Percentiles rank a stretch among this genome's conserved stretches.
Conservation (phyloP, 2,329 filamentous ascomycete genomes). For the Incumbomyces lentus region DNA sequence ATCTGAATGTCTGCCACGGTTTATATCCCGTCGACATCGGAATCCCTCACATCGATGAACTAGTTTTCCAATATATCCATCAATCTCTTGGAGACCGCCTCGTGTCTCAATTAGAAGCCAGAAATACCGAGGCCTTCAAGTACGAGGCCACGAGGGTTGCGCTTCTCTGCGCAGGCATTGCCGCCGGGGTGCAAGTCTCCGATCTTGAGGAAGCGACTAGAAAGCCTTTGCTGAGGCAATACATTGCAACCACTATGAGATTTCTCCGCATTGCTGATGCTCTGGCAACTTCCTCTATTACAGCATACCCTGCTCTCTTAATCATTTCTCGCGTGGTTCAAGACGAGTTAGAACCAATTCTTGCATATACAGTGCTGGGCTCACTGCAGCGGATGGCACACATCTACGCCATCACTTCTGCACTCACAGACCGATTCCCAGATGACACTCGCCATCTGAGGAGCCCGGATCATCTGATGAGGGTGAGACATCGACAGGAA, state of each 20-base stretch:
- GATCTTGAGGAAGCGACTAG: conserved; percentile 2
- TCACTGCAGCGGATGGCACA: conserved; percentile 3
- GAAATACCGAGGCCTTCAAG: conserved; percentile 1
- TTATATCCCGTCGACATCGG: conserved; percentile 4
- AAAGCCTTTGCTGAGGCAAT: conserved; percentile 1
- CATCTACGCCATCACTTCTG: neutral
- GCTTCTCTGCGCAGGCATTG: conserved; percentile 1
- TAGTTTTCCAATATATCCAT: conserved; percentile 4
- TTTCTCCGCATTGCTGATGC: conserved; percentile 5
- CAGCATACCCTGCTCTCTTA: neutral
- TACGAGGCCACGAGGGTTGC: neutral
- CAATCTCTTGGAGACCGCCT: conserved; percentile 1
- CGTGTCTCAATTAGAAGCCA: neutral
- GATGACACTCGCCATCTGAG: conserved; percentile 2
- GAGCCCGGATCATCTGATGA: neutral
- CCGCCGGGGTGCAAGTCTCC: conserved; percentile 2
- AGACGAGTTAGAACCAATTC: conserved; percentile 4
- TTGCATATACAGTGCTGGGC: conserved; percentile 1
- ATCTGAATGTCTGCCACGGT: neutral
- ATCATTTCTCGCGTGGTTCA: conserved; percentile 5
- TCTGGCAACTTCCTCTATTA: neutral
- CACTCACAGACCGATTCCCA: neutral
- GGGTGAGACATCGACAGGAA: conserved; percentile 4
- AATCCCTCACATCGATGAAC: conserved; percentile 1
- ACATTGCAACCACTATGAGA: conserved; percentile 1